These are phyloP conservation scores for Schizochytrium sp. DNA, from an alignment of 108 stramenopile species.

Conservation along the genomic window DNA sequence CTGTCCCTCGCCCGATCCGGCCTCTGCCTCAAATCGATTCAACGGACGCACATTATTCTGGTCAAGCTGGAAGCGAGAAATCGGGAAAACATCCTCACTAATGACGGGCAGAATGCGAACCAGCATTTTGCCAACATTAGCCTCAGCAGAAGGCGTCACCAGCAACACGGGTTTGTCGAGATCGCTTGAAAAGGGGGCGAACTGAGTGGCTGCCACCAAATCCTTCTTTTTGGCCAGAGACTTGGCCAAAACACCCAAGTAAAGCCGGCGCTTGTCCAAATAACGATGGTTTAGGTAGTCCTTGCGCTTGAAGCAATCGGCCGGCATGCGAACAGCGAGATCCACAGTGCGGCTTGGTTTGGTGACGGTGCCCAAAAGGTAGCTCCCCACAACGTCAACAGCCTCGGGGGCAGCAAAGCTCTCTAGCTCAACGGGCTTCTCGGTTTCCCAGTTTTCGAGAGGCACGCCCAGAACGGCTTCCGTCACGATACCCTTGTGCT, in stretches of 20 bases:
- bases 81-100: not conserved
- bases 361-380: not conserved
- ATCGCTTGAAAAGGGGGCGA: not conserved
- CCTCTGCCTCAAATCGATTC: not conserved
- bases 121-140: not conserved
- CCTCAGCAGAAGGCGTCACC: not conserved
- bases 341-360: not conserved
- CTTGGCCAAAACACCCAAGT: not conserved
- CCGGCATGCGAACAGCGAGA: not conserved
- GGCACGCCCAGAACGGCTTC: not conserved
- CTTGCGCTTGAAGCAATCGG: not conserved
- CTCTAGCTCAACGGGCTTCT: not conserved
- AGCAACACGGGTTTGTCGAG: not conserved
- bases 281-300: slow-evolving; percentile 4
- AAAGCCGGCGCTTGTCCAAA: slow-evolving; percentile 1
- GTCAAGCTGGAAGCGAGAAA: not conserved
- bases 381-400: not conserved
- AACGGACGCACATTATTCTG: not conserved
- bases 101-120: not conserved
- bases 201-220: not conserved
- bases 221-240: not conserved
- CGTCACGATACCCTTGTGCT: not conserved
- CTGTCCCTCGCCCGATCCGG: not conserved
- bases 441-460: not conserved
- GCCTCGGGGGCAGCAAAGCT: not conserved